These are phyloP conservation scores for Candida vaughaniae DNA, from an alignment of 805 yeast species.

Conservation along the genomic window DNA sequence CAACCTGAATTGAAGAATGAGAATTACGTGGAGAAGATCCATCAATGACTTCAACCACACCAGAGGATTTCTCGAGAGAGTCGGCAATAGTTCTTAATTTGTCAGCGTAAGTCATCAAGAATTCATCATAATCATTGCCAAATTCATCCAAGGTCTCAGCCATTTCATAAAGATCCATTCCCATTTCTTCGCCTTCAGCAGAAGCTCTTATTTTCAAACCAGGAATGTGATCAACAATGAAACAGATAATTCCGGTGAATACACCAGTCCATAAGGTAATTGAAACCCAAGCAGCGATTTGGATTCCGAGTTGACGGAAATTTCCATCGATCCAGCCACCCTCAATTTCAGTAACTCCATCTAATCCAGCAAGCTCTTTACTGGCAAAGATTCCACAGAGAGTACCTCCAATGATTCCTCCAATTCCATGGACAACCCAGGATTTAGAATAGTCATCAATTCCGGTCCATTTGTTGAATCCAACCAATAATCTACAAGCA, in stretches of 20 bases:
- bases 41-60: conserved; percentile 18
- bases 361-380: conserved; percentile 42
- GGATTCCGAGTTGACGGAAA: conserved; percentile 46
- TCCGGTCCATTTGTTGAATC: conserved; percentile 39
- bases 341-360: conserved; percentile 41
- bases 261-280: conserved; percentile 45
- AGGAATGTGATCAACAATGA: conserved; percentile 50
- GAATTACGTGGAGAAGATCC: conserved; percentile 15
- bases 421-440: conserved; percentile 47
- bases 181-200: conserved; percentile 49
- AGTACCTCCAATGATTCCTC: conserved; percentile 46
- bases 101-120: conserved; percentile 22
- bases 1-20: conserved; percentile 10
- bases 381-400: conserved; percentile 47
- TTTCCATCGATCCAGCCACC: conserved; percentile 51
- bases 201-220: conserved; percentile 46
- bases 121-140: conserved; percentile 30
- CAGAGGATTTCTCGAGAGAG: conserved; percentile 12
- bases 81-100: conserved; percentile 18
- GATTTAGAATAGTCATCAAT: conserved; percentile 48
- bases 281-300: conserved; percentile 44
- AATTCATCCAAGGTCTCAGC: conserved; percentile 45
- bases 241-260: conserved; percentile 43
- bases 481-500: conserved; percentile 33
- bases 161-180: conserved; percentile 52